phyloP scores from a whole-genome alignment of 2,329 filamentous ascomycete species.

The Cadophora sp. region DNA sequence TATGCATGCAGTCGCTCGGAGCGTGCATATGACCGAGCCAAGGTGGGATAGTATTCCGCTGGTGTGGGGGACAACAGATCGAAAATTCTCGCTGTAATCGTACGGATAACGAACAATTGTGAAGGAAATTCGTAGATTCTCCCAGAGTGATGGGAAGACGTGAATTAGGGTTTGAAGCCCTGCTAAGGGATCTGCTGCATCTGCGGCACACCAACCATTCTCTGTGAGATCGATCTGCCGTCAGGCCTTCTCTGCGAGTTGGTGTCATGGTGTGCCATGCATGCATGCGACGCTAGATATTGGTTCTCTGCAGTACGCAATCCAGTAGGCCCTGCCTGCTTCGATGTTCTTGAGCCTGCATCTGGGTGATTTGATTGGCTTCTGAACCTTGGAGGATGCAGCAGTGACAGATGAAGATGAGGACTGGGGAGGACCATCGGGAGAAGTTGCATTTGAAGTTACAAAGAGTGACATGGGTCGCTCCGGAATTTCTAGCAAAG shows the following conservation, averaged over 20 bases:
- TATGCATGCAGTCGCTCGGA: slow-evolving; percentile 23
- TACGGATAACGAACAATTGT: not conserved
- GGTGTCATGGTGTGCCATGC: slow-evolving; percentile 16
- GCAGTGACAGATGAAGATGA: slow-evolving; percentile 2
- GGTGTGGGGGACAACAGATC: slow-evolving; percentile 2
- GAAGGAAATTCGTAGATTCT: not conserved
- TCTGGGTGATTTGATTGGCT: not conserved
- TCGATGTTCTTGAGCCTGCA: not conserved
- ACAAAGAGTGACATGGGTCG: not conserved
- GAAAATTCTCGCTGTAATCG: not conserved
- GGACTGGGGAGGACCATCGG: not conserved
- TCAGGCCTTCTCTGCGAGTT: slow-evolving; percentile 1
- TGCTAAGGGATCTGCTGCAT: slow-evolving; percentile 7
- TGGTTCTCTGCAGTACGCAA: slow-evolving; percentile 9
- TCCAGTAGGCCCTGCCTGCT: not conserved
- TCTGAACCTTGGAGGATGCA: not conserved
- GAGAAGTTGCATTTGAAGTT: not conserved
- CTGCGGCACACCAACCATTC: slow-evolving; percentile 10
- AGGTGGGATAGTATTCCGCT: slow-evolving; percentile 2
- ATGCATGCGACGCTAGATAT: slow-evolving; percentile 13
- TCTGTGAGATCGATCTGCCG: slow-evolving; percentile 23
- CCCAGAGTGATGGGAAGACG: not conserved
- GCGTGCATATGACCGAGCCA: slow-evolving; percentile 13
- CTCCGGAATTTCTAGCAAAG: not conserved
- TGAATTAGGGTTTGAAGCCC: not conserved